Evolutionary conservation across 179 eudicot species (phyloP).

Genomic region (Nepenthes alata): DNA sequence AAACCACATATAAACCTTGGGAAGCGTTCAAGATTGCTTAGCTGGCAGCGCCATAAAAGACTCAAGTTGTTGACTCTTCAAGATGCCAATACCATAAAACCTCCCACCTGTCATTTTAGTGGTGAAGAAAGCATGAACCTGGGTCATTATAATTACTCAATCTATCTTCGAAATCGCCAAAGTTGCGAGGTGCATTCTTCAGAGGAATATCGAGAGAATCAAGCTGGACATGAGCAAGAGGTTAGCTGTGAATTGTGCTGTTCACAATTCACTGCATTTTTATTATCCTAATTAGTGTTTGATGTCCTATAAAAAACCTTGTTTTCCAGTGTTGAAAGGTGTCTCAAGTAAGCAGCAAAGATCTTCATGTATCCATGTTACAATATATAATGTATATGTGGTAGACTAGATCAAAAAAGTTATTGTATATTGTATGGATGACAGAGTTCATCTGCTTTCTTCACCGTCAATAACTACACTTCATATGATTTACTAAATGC

Average conservation of each 20-base stretch:
- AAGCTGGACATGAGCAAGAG: constrained; percentile 6
- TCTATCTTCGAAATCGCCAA: constrained; percentile 2
- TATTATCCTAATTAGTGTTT: too few relatives aligned
- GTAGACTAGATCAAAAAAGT: too few relatives aligned
- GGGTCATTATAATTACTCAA: constrained; percentile 7
- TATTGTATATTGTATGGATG: too few relatives aligned
- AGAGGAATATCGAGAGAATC: constrained; percentile 4
- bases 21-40: constrained; percentile 37
- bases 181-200: constrained; percentile 4
- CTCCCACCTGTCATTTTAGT: constrained; percentile 8
- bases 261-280: too few relatives aligned
- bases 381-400: too few relatives aligned
- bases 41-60: constrained; percentile 54
- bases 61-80: constrained; percentile 19
- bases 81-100: constrained; percentile 13
- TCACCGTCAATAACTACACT: too few relatives aligned
- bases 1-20: constrained; percentile 9
- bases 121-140: constrained; percentile 5
- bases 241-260: constrained; percentile 1
- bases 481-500: too few relatives aligned
- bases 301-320: too few relatives aligned
- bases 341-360: too few relatives aligned
- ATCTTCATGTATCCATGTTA: too few relatives aligned
- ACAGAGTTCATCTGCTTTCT: too few relatives aligned
- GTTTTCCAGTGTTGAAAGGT: too few relatives aligned